Base-by-base conservation (phyloP, 1,284 basidiomycete genomes). In the Melampsora larici-populina region DNA sequence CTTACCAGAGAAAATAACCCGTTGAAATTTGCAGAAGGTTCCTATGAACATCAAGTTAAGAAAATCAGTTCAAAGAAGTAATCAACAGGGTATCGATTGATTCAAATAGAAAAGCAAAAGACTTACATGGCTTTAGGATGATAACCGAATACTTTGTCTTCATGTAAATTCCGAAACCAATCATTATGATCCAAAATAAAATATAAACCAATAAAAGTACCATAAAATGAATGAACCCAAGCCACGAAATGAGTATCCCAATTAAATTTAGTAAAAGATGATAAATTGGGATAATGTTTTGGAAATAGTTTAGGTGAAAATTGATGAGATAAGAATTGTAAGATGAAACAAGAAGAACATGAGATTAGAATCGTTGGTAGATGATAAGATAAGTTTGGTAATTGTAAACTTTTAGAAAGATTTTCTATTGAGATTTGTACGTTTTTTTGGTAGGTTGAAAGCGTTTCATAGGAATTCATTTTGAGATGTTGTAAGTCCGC, bases 1-100 rank as follows among this genome's bases (percentile, higher is more conserved):
- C 49, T 76, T 43, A 76, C 73, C 75, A 77, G 24, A 77, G 48
- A 43, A 77, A 77, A 55, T 77, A 77, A 29, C 75, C 75, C 18
- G 67, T 64, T 17, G 75, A 77, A 24, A 77, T 64, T 17, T 66
- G 62, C 51, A 77, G 51, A 70, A 69, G 49, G 31, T 77, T 70
- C 67, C 67, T 76, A 40, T 21, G 26, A 60, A 21, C 2, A 62
- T 58, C 7, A 58, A 36, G 24, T 21, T 3, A 5, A 15, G 17
- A 55, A 4, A 36, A 36, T 4, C 36, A n/a, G n/a, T n/a, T n/a
- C n/a, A n/a, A n/a, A n/a, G n/a, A 62, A 62, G 24, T 21, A 62
- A 62, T 7, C 18, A 51, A 58, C 55, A n/a, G 58, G 15, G 8
- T 33, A 58, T 31, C 29, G 26, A 24, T 18, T 5, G 2, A 9